Conservation (phyloP, 1,139 yeast genomes). For the Yamadazyma pseudoaaseri region DNA sequence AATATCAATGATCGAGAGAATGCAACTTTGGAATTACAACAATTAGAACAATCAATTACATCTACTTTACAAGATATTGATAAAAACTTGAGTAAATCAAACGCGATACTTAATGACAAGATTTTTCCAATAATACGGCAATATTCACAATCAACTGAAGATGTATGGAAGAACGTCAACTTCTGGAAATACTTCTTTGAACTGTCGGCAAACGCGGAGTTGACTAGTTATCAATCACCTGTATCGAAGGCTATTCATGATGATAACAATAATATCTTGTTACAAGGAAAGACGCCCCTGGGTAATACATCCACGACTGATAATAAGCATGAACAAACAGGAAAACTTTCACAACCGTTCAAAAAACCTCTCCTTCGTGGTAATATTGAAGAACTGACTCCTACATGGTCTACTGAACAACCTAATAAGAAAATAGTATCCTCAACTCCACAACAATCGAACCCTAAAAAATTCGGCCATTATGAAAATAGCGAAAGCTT, state of each 20-base stretch:
- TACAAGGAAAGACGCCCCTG: constrained; percentile 17
- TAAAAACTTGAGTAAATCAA: constrained; percentile 62
- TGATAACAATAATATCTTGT: constrained; percentile 16
- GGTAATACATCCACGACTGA: neutral
- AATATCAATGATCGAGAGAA: constrained; percentile 19
- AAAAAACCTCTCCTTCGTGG: constrained; percentile 24
- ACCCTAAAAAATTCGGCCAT: constrained; percentile 16
- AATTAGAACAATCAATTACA: constrained; percentile 80
- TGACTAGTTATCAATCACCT: constrained; percentile 58
- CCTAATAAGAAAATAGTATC: constrained; percentile 22
- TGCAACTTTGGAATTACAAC: constrained; percentile 59
- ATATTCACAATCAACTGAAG: constrained; percentile 53
- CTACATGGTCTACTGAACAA: constrained; percentile 41
- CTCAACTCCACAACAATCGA: constrained; percentile 28
- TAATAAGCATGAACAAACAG: neutral
- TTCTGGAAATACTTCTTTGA: constrained; percentile 80
- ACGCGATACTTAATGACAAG: constrained; percentile 58
- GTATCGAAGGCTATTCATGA: constrained; percentile 16
- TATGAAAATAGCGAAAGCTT: constrained; percentile 26
- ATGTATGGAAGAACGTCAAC: constrained; percentile 59
- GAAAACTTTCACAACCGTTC: constrained; percentile 9
- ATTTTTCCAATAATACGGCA: constrained; percentile 61
- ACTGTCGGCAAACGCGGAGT: constrained; percentile 68
- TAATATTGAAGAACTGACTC: constrained; percentile 31
- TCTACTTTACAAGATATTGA: constrained; percentile 78